Base-by-base conservation (phyloP, 2,329 filamentous ascomycete genomes). In the Penicillium polonicum region DNA sequence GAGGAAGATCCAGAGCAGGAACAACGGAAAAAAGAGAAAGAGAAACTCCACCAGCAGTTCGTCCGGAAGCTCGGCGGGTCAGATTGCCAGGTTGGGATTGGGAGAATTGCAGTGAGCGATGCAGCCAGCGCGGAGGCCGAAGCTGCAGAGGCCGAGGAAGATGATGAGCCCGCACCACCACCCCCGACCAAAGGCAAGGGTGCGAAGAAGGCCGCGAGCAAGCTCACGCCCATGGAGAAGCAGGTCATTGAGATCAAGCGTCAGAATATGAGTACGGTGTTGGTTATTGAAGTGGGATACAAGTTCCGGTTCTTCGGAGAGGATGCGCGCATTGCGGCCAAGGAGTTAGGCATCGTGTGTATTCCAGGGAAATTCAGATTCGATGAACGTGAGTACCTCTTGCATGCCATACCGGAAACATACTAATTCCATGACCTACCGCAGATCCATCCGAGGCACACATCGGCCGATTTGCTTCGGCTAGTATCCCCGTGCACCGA, bases 241-340 rank as follows among this genome's bases (percentile, higher is more conserved):
- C 94, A 97, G 69, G 89, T 96, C 57, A 82, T 99, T 6, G 92
- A 96, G 19, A 96, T 99, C 74, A 99, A 99, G 78, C 83, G 87
- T 59, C 90, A 93, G 66, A 88, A 97, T 71, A 83, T 91, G 78
- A 94, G 97, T 71, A 94, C 93, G 0, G 69, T 99, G 21, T 81
- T 99, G 33, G 89, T 97, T 13, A 87, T 97, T 52, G 93, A 99
- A 73, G 94, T 97, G 9, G 94, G 94, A 50, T 99, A 99, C 78
- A 99, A 99, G 73, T 99, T 96, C 76, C 88, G 90, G 35, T 96
- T 99, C 78, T 96, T 96, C 70, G 94, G 94, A 12, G 93, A 97
- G 69, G 94, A 99, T 78, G 94, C 94, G 9, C 85, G 92, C 52
- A 85, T 86, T 53, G 94, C 93, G 5, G 90, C 92, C 13, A 96